A percentile compares a stretch with the other conserved stretches of the same genome.
phyloP scores from a whole-genome alignment of 192 early-diverging fungal genomes.

The Backusella westeae region DNA sequence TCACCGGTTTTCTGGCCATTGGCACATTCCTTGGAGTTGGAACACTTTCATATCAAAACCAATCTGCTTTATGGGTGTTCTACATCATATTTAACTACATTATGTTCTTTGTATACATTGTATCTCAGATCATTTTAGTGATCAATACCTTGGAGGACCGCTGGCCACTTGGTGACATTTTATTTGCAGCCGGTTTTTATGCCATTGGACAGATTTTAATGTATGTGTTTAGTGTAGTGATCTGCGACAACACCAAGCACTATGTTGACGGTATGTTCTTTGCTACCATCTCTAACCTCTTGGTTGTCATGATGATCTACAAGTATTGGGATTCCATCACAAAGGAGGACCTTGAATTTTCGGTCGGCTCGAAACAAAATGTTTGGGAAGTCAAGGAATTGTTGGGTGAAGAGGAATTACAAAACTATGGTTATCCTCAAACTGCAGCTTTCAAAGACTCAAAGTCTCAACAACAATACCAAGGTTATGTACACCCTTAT shows the following conservation, averaged over 20 bases:
- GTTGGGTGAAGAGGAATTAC: constrained; percentile 50
- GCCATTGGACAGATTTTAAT: constrained; percentile 80
- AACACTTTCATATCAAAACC: constrained; percentile 58
- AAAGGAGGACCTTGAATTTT: constrained; percentile 97
- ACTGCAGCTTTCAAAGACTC: not conserved
- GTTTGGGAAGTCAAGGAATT: constrained; percentile 83
- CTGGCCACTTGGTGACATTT: constrained; percentile 94
- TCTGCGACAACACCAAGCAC: constrained; percentile 89
- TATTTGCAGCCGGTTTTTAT: constrained; percentile 88
- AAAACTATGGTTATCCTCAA: constrained; percentile 26
- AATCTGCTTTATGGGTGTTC: constrained; percentile 77
- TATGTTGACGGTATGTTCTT: constrained; percentile 99
- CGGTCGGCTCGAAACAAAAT: constrained; percentile 71
- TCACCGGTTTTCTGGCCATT: constrained; percentile 78
- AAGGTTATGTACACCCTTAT: constrained; percentile 17
- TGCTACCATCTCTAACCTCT: constrained; percentile 82
- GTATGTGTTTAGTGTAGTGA: constrained; percentile 74
- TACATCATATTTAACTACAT: constrained; percentile 86
- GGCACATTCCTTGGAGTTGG: constrained; percentile 74
- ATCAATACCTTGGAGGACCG: constrained; percentile 93
- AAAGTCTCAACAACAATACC: constrained; percentile 31
- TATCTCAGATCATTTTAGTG: constrained; percentile 90
- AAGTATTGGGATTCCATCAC: constrained; percentile 99
- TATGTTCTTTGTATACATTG: constrained; percentile 81
- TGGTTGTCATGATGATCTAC: constrained; percentile 99